Percentiles rank a stretch among this genome's conserved stretches.
Evolutionary conservation across 495 filamentous ascomycete species (phyloP).

Genomic region (Geoglossum glabrum): DNA sequence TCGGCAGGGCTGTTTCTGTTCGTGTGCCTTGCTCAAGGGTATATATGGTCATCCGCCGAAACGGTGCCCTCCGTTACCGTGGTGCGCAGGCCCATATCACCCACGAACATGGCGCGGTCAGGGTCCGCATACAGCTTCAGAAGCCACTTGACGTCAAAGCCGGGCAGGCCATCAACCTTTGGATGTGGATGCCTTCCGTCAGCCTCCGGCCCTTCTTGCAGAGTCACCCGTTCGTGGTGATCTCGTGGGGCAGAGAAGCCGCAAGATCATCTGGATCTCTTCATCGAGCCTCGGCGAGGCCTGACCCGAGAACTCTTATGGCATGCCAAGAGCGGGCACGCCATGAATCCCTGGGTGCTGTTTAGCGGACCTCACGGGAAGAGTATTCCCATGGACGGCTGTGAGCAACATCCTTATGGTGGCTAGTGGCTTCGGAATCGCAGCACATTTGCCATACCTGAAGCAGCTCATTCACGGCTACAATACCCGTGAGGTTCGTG

Average conservation of each 20-base stretch:
- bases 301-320: slow-evolving; percentile 12
- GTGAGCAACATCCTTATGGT: slow-evolving; percentile 18
- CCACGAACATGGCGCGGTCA: slow-evolving; percentile 9
- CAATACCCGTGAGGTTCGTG: slow-evolving; percentile 12
- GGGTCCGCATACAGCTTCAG: slow-evolving; percentile 6
- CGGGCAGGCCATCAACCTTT: slow-evolving; percentile 14
- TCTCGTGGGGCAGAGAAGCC: slow-evolving; percentile 4
- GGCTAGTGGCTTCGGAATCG: slow-evolving; percentile 13
- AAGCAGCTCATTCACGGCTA: slow-evolving; percentile 18
- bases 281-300: slow-evolving; percentile 7
- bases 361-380: slow-evolving; percentile 16
- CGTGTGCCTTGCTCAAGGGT: slow-evolving; percentile 7
- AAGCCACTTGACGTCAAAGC: slow-evolving; percentile 11
- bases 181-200: slow-evolving; percentile 12
- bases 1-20: slow-evolving; percentile 6
- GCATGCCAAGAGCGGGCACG: slow-evolving; percentile 3
- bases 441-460: slow-evolving; percentile 14
- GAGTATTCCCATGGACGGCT: slow-evolving; percentile 11
- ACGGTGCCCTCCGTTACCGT: slow-evolving; percentile 7
- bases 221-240: slow-evolving; percentile 8
- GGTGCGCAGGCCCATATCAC: slow-evolving; percentile 9
- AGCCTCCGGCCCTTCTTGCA: slow-evolving; percentile 10
- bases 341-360: slow-evolving; percentile 2
- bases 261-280: slow-evolving; percentile 6
- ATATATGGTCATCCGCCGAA: slow-evolving; percentile 8